Base-by-base conservation (phyloP, 352 stramenopile genomes). In the Pythium pyrilobum region DNA sequence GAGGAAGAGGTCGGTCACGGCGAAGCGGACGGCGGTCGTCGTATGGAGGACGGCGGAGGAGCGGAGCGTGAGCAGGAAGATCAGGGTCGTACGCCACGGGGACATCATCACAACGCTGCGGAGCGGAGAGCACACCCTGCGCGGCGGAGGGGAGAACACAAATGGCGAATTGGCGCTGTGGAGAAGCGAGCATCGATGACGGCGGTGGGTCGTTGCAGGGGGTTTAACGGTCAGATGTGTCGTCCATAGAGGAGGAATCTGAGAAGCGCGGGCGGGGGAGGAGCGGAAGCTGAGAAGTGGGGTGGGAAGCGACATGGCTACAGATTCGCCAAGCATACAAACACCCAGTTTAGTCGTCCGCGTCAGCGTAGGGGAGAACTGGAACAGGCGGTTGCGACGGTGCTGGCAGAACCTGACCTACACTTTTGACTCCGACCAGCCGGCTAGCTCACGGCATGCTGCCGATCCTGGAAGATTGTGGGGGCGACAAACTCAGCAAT, bases 1-100 rank as follows among this genome's bases (percentile, higher is more conserved):
- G 32, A 66, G 31, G 16, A 45, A 42, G 24, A 62, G 3, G 21
- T 60, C 46, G 11, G 59, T 62, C 11, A 66, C 45, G 4, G 36
- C 59, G 27, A 57, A 62, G 3, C 27, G 18, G 25, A 18, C 18
- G 20, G 37, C 37, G 20, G 29, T 12, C 29, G 29, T 12, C 29
- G 12, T 12, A 7, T 12, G 29, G 29, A 34, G 29, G 29, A 34
- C 7, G 29, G 37, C 16, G 12, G 18, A 18, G 25, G 37, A 18
- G 16, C 13, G 7, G 25, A 15, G 37, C 34, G 18, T 21, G 37
- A 43, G 37, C 37, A 11, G 18, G 18, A 18, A 43, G 10, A n/a
- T n/a, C n/a, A n/a, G n/a, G n/a, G n/a, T n/a, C n/a, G n/a, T n/a
- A n/a, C n/a, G n/a, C n/a, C n/a, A n/a, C n/a, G n/a, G n/a, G n/a